These are phyloP conservation scores for Fraxinus ornus DNA, from an alignment of 305 asterid genomes.

Conservation along the genomic window DNA sequence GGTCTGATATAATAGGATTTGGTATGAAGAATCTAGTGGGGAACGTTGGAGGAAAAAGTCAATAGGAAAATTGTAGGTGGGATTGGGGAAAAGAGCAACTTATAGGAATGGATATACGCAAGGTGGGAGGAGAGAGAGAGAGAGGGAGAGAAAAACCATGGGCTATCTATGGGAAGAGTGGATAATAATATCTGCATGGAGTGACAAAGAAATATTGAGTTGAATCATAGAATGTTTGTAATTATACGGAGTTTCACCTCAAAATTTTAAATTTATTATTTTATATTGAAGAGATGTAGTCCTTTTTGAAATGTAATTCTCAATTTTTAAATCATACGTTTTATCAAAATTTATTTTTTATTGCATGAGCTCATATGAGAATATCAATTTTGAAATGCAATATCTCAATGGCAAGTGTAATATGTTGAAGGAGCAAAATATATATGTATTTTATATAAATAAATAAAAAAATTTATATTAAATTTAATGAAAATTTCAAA, in stretches of 20 bases:
- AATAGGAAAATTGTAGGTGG: not conserved
- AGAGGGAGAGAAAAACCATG: constrained; percentile 34
- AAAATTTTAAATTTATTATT: not conserved
- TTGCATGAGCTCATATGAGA: not conserved
- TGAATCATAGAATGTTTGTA: not conserved
- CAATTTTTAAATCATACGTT: not conserved
- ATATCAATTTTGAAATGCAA: not conserved
- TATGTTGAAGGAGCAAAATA: not conserved
- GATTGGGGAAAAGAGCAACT: not conserved
- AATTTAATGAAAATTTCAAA: not conserved
- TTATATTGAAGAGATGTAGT: not conserved
- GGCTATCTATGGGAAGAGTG: constrained; percentile 25
- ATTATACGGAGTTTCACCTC: not conserved
- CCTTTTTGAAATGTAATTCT: too few species aligned
- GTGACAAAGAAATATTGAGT: not conserved
- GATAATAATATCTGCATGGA: not conserved
- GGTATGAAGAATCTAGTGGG: not conserved
- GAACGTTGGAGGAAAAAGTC: not conserved
- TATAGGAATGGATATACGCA: not conserved
- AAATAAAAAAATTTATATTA: too few species aligned
- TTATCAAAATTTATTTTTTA: not conserved
- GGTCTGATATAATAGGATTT: not conserved
- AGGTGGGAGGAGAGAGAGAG: not conserved
- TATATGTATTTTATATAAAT: not conserved
- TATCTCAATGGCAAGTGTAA: not conserved